A percentile compares a stretch with the other conserved stretches of the same genome.
Evolutionary conservation across 1,284 basidiomycete species (phyloP).

Genomic region (Ganoderma sinense): DNA sequence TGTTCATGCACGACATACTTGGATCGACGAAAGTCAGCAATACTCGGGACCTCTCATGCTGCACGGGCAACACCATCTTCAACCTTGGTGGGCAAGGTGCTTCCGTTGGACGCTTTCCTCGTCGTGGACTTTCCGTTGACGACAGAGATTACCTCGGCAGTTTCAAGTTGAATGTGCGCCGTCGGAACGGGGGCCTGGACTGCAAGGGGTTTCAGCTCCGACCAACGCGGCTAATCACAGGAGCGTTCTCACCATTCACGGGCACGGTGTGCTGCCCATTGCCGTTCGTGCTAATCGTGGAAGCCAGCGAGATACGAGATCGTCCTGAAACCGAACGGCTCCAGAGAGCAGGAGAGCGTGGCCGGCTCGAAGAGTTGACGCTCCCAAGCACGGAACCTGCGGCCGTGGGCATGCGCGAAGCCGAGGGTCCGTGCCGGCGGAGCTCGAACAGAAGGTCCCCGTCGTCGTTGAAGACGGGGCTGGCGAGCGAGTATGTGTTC

Average conservation of each 20-base stretch:
- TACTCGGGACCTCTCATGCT: neutral
- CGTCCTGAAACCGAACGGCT: neutral
- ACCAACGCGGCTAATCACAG: neutral
- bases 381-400: slow-evolving; percentile 1
- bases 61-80: neutral
- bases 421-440: slow-evolving; percentile 21
- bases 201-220: neutral
- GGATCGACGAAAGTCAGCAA: neutral
- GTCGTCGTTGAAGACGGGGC: slow-evolving; percentile 41
- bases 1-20: neutral
- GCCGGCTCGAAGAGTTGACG: neutral
- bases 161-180: neutral
- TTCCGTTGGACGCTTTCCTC: neutral
- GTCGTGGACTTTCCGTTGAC: slow-evolving; percentile 4
- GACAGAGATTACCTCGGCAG: slow-evolving; percentile 2
- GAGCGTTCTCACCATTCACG: neutral
- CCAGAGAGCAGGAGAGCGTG: neutral
- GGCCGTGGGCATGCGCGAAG: neutral
- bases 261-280: neutral
- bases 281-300: neutral
- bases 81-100: neutral
- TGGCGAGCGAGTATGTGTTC: slow-evolving; percentile 37
- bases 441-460: slow-evolving; percentile 45
- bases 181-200: neutral
- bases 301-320: neutral